These are phyloP conservation scores for Epichloe typhina DNA, from an alignment of 2,329 filamentous ascomycete genomes.

Conservation along the genomic window DNA sequence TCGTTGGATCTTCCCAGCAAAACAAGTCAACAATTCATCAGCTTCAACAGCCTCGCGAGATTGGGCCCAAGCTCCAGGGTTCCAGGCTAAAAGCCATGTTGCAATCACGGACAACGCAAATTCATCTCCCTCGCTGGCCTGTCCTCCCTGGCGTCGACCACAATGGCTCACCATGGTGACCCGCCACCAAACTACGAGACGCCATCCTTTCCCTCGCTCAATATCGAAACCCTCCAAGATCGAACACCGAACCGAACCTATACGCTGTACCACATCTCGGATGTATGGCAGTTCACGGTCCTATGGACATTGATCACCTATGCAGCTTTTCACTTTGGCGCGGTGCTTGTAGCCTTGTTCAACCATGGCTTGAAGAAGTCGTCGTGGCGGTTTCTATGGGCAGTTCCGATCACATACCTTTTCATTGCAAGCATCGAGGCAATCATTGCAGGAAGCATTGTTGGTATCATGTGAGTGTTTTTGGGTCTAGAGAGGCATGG, in stretches of 20 bases:
- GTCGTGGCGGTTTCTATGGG: constrained; percentile 53
- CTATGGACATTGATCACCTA: constrained; percentile 78
- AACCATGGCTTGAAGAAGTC: constrained; percentile 51
- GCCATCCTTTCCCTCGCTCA: constrained; percentile 70
- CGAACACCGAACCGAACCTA: constrained; percentile 28
- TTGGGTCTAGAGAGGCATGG: not conserved
- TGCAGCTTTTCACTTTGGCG: constrained; percentile 59
- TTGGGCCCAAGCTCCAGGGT: not conserved
- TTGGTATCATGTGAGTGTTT: constrained; percentile 58
- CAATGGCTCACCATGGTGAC: constrained; percentile 5
- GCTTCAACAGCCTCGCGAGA: not conserved
- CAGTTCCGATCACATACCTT: constrained; percentile 57
- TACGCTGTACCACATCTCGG: constrained; percentile 57
- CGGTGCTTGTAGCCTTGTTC: constrained; percentile 56
- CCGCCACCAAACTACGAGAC: constrained; percentile 44
- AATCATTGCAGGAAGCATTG: constrained; percentile 65
- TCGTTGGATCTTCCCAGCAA: not conserved
- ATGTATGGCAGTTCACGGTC: constrained; percentile 80
- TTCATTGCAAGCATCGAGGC: constrained; percentile 64
- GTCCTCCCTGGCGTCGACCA: not conserved
- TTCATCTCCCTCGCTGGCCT: not conserved
- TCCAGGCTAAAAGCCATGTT: not conserved
- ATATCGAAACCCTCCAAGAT: constrained; percentile 49
- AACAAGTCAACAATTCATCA: not conserved
- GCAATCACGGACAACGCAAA: not conserved